Evolutionary conservation across 306 rosid genomes (phyloP).

Genomic region (Castanea crenata): DNA sequence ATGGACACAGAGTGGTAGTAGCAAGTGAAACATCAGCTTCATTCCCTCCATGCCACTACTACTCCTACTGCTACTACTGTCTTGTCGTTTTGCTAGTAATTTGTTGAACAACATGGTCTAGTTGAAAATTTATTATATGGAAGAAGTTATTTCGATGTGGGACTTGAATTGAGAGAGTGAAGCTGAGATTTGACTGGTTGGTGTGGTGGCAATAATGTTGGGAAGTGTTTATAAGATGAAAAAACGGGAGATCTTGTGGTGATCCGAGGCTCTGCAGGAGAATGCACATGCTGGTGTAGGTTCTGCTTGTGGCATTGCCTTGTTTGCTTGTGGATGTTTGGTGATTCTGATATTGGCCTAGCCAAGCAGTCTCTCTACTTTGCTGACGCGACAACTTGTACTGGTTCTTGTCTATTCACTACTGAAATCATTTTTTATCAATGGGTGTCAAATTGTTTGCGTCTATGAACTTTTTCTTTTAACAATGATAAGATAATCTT

Average conservation of each 20-base stretch:
- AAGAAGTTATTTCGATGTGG: too few relatives aligned
- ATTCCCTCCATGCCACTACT: slow-evolving; percentile 14
- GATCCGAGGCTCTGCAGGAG: neutral
- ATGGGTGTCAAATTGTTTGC: too few relatives aligned
- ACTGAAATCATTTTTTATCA: too few relatives aligned
- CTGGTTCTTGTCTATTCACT: too few relatives aligned
- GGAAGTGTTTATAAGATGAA: neutral
- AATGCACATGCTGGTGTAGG: slow-evolving; percentile 20
- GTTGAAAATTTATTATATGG: neutral
- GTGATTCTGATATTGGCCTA: too few relatives aligned
- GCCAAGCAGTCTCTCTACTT: too few relatives aligned
- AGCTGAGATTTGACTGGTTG: neutral
- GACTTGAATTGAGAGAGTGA: too few relatives aligned
- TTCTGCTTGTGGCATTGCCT: slow-evolving; percentile 20
- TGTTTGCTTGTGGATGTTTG: too few relatives aligned
- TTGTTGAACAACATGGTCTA: neutral
- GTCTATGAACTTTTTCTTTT: too few relatives aligned
- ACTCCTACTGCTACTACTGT: neutral
- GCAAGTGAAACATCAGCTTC: slow-evolving; percentile 62
- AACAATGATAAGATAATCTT: too few relatives aligned
- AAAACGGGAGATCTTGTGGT: slow-evolving; percentile 1
- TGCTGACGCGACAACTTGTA: too few relatives aligned
- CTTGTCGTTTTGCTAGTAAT: slow-evolving; percentile 7
- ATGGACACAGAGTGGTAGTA: slow-evolving; percentile 63
- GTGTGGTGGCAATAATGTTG: neutral